Percentiles rank a stretch among this genome's conserved stretches.
phyloP scores from a whole-genome alignment of 1,139 yeast genomes.

The Yamadazyma dushanensis region DNA sequence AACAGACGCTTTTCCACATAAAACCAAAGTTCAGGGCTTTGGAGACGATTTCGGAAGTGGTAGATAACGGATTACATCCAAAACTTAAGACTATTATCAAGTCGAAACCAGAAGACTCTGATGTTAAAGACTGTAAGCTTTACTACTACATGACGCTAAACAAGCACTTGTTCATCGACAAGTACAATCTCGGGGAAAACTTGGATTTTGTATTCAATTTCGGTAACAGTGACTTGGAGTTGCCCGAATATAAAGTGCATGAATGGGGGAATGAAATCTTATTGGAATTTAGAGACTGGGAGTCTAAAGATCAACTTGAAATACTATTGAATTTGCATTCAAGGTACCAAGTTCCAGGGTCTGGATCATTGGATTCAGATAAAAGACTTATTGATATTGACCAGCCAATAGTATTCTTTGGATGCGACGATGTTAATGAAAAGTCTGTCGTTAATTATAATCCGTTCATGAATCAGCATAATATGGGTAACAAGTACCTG shows the following conservation, averaged over 20 bases:
- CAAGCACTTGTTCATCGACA: conserved; percentile 40
- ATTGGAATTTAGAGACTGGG: conserved; percentile 23
- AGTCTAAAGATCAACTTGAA: conserved; percentile 4
- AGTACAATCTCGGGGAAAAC: conserved; percentile 34
- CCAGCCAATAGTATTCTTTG: conserved; percentile 32
- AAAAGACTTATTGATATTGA: conserved; percentile 5
- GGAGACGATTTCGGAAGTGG: conserved; percentile 14
- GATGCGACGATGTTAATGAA: conserved; percentile 32
- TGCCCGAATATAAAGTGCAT: conserved; percentile 39
- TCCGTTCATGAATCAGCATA: conserved; percentile 36
- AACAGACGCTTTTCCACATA: conserved; percentile 43
- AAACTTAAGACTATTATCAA: conserved; percentile 15
- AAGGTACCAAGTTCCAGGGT: conserved; percentile 37
- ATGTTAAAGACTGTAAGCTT: conserved; percentile 30
- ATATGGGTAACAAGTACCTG: conserved; percentile 38
- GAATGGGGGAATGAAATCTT: conserved; percentile 47
- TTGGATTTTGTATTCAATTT: conserved; percentile 26
- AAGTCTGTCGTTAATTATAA: conserved; percentile 28
- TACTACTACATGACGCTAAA: conserved; percentile 35
- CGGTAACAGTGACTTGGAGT: conserved; percentile 41
- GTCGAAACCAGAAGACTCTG: conserved; percentile 22
- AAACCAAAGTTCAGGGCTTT: conserved; percentile 40
- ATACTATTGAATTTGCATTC: conserved; percentile 36
- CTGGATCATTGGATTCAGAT: conserved; percentile 4
- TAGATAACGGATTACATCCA: conserved; percentile 43